These are phyloP conservation scores for Helianthus tuberosus DNA, from an alignment of 129 eudicot species.

Conservation along the genomic window DNA sequence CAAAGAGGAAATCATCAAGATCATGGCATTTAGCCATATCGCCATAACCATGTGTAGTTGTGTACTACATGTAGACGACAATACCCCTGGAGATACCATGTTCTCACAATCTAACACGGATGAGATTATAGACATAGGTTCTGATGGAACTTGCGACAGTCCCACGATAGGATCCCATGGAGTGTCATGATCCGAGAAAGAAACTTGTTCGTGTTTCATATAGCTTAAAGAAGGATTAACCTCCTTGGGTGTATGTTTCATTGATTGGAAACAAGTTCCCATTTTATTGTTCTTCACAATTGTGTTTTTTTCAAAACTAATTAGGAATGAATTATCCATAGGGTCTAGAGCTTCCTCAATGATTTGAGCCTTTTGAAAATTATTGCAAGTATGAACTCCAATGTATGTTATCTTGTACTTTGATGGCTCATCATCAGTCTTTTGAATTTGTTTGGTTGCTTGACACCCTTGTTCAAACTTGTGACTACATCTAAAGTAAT, in stretches of 20 bases:
- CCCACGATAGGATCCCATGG: not conserved
- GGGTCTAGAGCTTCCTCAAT: conserved; percentile 18
- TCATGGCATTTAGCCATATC: conserved; percentile 19
- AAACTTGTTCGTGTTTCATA: not conserved
- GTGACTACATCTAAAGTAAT: conserved; percentile 55
- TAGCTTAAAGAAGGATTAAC: not conserved
- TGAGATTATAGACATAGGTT: conserved; percentile 19
- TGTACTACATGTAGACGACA: not conserved
- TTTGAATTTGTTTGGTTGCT: conserved; percentile 56
- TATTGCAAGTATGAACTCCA: conserved; percentile 43
- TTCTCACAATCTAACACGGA: not conserved
- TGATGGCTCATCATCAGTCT: conserved; percentile 31
- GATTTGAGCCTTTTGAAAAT: conserved; percentile 19
- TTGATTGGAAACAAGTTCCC: not conserved
- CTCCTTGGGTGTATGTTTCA: not conserved
- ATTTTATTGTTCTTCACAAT: no score
- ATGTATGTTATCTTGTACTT: conserved; percentile 37
- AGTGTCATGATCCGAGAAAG: not conserved
- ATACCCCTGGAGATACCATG: conserved; percentile 1
- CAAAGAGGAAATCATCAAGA: conserved; percentile 19
- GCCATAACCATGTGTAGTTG: not conserved
- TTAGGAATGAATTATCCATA: conserved; percentile 32
- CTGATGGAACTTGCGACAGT: conserved; percentile 9
- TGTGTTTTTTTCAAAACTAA: conserved; percentile 25
- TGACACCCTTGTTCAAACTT: conserved; percentile 48